Evolutionary conservation across 768 basidiomycete species (phyloP), one percentile per base, ranked within the genome.

Genomic region (Rhodotorula babjevae): DNA sequence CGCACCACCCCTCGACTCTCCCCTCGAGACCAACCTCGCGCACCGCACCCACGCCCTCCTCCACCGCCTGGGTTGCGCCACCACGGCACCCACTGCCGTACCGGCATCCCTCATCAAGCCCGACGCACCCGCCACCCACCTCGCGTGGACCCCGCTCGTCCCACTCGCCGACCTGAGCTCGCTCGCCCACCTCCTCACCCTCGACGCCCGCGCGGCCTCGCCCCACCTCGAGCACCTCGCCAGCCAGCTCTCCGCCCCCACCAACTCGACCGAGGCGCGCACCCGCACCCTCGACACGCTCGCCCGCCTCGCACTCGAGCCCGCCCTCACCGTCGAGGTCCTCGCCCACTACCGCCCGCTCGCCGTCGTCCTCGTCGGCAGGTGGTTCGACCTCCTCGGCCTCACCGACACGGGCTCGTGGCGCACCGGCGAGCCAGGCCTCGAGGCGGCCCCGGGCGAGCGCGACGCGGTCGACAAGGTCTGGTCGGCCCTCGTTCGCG

Each of bases 261-360:
- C 5, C 36, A 4, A 36, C 36, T 4, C 65, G 10, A 25, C 60
- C 9, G 55, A n/a, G 16, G 44, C 61, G 0, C 62, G 72, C 42
- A 21, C 23, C 8, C 60, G 71, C 10, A 70, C 90, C 18, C 83
- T 91, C 11, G 78, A 81, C 46, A 83, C 81, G 0, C 81, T 93
- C 50, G 89, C 92, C 11, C 79, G 82, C 44, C 81, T 90, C 15
- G 84, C 93, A 23, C 82, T 86, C 0, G 79, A 83, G 27, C 88
- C 90, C 16, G 84, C 86, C 19, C 84, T 89, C 56, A 92, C 92
- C 0, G 77, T 85, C 44, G 77, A 82, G 21, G 83, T 97, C 70
- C 86, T 89, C 29, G 83, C 82, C 12, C 73, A 85, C 19, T 97
- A 90, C 81, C 83, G 89, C 72, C 93, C 94, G 8, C 81, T 97